Conservation (phyloP, 1,284 basidiomycete genomes). For the Rhodotorula sp. region DNA sequence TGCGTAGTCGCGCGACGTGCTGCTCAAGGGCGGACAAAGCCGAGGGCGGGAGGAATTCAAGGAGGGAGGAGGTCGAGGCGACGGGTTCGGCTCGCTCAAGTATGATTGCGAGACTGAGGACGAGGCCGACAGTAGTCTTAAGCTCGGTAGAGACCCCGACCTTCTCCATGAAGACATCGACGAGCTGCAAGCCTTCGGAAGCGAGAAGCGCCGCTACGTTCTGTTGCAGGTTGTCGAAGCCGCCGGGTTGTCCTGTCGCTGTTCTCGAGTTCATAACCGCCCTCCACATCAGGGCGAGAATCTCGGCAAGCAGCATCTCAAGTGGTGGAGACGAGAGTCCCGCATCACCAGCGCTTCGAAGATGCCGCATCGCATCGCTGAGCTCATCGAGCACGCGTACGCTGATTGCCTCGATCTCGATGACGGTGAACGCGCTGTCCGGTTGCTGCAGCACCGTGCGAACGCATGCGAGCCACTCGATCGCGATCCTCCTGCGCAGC, state of each 20-base stretch:
- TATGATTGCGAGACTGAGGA: constrained; percentile 2
- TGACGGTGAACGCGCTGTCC: not conserved
- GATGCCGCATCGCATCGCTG: not conserved
- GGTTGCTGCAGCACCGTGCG: not conserved
- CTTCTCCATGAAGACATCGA: not conserved
- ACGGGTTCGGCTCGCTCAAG: not conserved
- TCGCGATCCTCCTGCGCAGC: not conserved
- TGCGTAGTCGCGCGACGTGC: not conserved
- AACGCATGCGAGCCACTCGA: constrained; percentile 15
- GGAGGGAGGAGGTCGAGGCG: constrained; percentile 1
- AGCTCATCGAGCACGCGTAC: constrained; percentile 8
- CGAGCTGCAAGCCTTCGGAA: not conserved
- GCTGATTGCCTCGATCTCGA: not conserved
- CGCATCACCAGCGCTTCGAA: not conserved
- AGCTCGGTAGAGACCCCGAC: not conserved
- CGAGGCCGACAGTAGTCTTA: constrained; percentile 1
- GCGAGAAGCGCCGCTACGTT: not conserved
- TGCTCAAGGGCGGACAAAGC: constrained; percentile 11
- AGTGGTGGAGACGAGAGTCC: not conserved
- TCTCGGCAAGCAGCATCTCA: constrained; percentile 3
- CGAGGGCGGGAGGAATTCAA: constrained; percentile 9
- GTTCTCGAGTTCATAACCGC: not conserved
- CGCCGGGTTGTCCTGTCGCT: not conserved
- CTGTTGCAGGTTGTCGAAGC: not conserved
- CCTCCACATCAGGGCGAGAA: constrained; percentile 1